Evolutionary conservation across 768 basidiomycete species (phyloP).

Genomic region (Mycena belliarum): DNA sequence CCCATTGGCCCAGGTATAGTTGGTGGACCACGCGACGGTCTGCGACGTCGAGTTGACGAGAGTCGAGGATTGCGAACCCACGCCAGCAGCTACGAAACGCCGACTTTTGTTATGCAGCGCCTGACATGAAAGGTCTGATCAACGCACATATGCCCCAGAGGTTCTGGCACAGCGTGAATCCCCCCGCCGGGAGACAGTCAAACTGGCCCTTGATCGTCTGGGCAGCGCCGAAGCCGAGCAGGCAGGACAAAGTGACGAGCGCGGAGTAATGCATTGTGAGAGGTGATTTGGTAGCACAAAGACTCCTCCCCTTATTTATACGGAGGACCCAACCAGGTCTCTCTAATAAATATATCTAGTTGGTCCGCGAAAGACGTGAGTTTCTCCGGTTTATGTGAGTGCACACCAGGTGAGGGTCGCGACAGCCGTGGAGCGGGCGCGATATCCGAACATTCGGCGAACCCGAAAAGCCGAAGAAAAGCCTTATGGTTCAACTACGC

Average conservation of each 20-base stretch:
- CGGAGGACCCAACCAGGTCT: not conserved
- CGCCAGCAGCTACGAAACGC: slow-evolving; percentile 39
- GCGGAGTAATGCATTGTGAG: slow-evolving; percentile 6
- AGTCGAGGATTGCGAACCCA: slow-evolving; percentile 51
- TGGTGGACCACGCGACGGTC: slow-evolving; percentile 53
- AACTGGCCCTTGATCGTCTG: slow-evolving; percentile 48
- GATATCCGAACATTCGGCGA: too few species aligned
- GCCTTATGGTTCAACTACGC: not conserved
- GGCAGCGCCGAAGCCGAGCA: slow-evolving; percentile 23
- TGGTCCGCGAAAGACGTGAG: slow-evolving; percentile 2
- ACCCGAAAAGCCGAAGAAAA: not conserved
- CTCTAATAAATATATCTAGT: not conserved
- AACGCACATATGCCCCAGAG: slow-evolving; percentile 50
- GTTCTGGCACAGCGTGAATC: slow-evolving; percentile 56
- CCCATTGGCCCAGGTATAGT: slow-evolving; percentile 52
- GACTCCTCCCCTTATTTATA: slow-evolving; percentile 2
- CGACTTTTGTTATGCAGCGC: not conserved
- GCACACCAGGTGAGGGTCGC: not conserved
- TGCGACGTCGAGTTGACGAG: slow-evolving; percentile 39
- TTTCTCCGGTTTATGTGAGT: slow-evolving; percentile 10
- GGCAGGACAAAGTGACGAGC: not conserved
- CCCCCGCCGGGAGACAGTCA: slow-evolving; percentile 46
- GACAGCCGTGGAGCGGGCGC: too few species aligned
- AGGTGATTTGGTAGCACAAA: not conserved
- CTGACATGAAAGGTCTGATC: not conserved